Evolutionary conservation across 345 rosid genomes (phyloP).

Genomic region (Cardamine chenopodiifolia): DNA sequence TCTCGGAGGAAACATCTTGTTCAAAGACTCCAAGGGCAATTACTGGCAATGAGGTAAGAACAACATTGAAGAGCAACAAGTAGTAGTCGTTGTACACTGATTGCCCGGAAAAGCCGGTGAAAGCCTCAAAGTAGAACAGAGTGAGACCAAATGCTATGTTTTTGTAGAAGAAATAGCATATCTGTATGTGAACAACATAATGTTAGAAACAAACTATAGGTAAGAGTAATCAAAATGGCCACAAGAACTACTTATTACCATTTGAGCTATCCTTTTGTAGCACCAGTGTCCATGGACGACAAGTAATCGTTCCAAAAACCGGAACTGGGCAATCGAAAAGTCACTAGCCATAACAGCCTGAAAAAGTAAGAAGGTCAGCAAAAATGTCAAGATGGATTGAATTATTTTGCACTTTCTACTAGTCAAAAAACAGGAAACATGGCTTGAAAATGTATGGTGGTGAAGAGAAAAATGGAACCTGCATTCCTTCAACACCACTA

Average conservation of each 20-base stretch:
- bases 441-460: background rate
- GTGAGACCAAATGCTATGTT: constrained; percentile 97
- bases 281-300: constrained; percentile 99
- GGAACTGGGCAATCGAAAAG: constrained; percentile 91
- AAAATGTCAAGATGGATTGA: background rate
- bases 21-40: constrained; percentile 96
- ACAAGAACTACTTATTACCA: constrained; percentile 59
- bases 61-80: constrained; percentile 82
- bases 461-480: constrained; percentile 56
- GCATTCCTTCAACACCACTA: constrained; percentile 99
- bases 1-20: constrained; percentile 89
- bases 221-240: background rate
- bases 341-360: constrained; percentile 99
- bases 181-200: constrained; percentile 50
- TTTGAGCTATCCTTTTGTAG: constrained; percentile 94
- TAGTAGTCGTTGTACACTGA: constrained; percentile 92
- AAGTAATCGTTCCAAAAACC: constrained; percentile 88
- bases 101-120: constrained; percentile 89
- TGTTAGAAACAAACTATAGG: constrained; percentile 13
- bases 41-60: constrained; percentile 91
- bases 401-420: background rate
- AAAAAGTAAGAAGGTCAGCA: constrained; percentile 8
- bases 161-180: constrained; percentile 98
- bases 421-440: constrained; percentile 6
- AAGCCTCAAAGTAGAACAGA: constrained; percentile 94